phyloP scores from a whole-genome alignment of 2,329 filamentous ascomycete species.

The Chaetomium olivaceum region DNA sequence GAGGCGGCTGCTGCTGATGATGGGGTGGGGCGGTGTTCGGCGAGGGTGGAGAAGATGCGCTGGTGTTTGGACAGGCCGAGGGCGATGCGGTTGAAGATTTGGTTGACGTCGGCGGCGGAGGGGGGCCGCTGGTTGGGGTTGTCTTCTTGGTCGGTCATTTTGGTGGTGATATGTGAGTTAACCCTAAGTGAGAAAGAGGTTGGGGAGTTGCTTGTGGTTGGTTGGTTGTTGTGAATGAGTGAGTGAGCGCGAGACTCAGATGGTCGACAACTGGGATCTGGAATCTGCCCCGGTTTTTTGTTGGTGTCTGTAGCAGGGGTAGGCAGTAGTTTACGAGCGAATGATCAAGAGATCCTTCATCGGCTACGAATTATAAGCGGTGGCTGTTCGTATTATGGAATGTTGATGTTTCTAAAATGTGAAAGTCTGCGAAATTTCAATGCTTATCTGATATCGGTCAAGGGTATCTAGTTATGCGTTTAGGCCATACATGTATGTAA shows the following conservation, averaged over 20 bases:
- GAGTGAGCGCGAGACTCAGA: background rate
- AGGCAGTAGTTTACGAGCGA: background rate
- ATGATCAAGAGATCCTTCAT: background rate
- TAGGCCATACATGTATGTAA: background rate
- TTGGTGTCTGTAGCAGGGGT: background rate
- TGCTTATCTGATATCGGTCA: background rate
- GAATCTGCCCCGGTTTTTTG: background rate
- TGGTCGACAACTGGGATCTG: background rate
- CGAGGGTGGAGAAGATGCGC: conserved; percentile 37
- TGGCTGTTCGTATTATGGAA: background rate
- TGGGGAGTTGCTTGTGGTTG: background rate
- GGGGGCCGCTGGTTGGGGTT: conserved; percentile 16
- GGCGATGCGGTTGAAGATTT: conserved; percentile 46
- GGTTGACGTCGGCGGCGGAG: conserved; percentile 38
- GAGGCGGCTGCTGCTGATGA: background rate
- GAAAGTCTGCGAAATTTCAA: background rate
- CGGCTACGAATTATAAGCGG: background rate
- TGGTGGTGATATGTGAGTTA: background rate
- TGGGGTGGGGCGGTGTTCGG: conserved; percentile 28
- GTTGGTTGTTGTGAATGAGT: background rate
- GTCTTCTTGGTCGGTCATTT: conserved; percentile 16
- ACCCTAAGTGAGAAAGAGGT: no score
- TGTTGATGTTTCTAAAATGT: background rate
- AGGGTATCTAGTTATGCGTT: background rate
- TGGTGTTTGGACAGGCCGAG: conserved; percentile 42